These are phyloP conservation scores for Xylaria sp. DNA, from an alignment of 2,329 filamentous ascomycete genomes.

Conservation along the genomic window DNA sequence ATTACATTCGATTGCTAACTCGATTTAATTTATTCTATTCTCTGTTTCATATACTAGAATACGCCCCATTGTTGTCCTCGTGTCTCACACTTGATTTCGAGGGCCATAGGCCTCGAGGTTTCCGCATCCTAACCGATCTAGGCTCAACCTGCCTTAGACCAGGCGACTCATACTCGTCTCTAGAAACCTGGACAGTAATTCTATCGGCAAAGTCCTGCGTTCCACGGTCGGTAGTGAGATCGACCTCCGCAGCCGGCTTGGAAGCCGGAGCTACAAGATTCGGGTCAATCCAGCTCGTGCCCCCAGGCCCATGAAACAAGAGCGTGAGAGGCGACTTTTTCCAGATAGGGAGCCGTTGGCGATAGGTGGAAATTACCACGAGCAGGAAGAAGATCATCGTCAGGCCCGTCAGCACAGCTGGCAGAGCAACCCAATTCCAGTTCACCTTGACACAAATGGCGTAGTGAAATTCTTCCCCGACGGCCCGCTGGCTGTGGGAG, in stretches of 20 bases:
- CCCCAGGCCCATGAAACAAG: not conserved
- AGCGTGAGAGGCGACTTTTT: conserved; percentile 9
- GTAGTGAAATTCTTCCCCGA: not conserved
- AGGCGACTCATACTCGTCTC: not conserved
- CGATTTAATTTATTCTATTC: not conserved
- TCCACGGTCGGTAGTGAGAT: conserved; percentile 1
- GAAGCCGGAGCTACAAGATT: not conserved
- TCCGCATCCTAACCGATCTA: not conserved
- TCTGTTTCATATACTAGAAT: conserved; percentile 18
- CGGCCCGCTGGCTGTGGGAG: not conserved
- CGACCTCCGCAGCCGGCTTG: not conserved
- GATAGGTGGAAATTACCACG: not conserved
- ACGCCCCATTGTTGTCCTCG: not conserved
- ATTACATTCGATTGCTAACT: no score
- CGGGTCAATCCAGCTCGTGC: not conserved
- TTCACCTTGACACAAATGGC: conserved; percentile 12
- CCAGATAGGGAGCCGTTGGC: not conserved
- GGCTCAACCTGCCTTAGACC: conserved; percentile 2
- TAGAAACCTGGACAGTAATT: not conserved
- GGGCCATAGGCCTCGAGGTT: not conserved
- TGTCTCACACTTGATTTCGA: not conserved
- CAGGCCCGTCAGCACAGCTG: conserved; percentile 1
- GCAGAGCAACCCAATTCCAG: conserved; percentile 9
- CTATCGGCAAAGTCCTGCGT: not conserved
- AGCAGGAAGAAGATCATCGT: conserved; percentile 2